Evolutionary conservation across 2,329 filamentous ascomycete genomes (phyloP), one percentile per base, ranked within the genome.

Genomic region (Fusarium praegraminearum): DNA sequence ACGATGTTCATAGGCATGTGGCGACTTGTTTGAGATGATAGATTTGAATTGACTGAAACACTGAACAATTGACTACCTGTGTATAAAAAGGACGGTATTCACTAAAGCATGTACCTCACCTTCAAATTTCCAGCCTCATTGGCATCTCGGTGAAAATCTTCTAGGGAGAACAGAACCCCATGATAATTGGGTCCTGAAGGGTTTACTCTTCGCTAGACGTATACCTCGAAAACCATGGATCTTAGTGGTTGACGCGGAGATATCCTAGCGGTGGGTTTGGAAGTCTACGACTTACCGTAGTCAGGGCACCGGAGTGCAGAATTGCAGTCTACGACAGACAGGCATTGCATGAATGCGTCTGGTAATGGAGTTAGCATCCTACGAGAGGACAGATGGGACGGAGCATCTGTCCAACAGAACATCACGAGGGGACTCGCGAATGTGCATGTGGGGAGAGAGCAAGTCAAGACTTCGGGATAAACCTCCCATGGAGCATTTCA

Each of bases 171-270:
- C 81, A 79, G 77, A 80, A 81, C 81, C 83, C 74, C 77, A 82
- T 87, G 83, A 86, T 80, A 84, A 79, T 77, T 67, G 74, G 74
- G 78, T 80, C 76, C 77, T 78, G 77, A 80, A 80, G 75, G 78
- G 77, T 82, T 96, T 86, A 76, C 81, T 97, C 86, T 97, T 86
- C 92, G 93, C 93, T 88, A 94, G 87, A 89, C 89, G 92, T 97
- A 90, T 97, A 97, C 91, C 93, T 93, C 89, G 89, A 89, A 86
- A 91, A 89, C 90, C 92, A 93, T 91, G 77, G 84, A 81, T 75
- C 76, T 82, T 74, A 76, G 83, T 85, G 91, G 89, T 90, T 88
- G 86, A 90, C 89, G 90, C 90, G 93, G 92, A 91, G 93, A 97
- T 97, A 93, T 88, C 83, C 87, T 91, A 90, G 93, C 93, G 92